Percentiles rank a stretch among this genome's conserved stretches.
phyloP scores from a whole-genome alignment of 75 land plant species.

The Cryptomeria japonica region DNA sequence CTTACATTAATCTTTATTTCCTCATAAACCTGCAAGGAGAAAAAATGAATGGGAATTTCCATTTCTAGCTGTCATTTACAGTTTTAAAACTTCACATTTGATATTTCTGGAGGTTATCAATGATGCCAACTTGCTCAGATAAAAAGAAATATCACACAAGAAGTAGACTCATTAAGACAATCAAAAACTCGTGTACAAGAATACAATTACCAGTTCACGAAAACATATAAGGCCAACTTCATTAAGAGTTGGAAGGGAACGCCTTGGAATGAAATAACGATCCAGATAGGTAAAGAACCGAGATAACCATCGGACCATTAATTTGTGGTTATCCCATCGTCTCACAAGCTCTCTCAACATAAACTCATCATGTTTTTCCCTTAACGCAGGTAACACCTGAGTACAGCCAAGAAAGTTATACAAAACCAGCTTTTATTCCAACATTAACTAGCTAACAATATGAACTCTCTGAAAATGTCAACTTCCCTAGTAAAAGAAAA shows the following conservation, averaged over 20 bases:
- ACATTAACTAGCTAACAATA: not conserved
- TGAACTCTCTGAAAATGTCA: not conserved
- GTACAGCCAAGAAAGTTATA: not conserved
- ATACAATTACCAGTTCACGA: slow-evolving; percentile 64
- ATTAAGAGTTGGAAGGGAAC: slow-evolving; percentile 68
- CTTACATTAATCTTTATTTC: slow-evolving; percentile 71
- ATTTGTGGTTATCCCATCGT: slow-evolving; percentile 86
- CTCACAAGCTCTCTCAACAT: slow-evolving; percentile 88
- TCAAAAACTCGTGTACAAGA: not conserved
- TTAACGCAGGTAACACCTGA: slow-evolving; percentile 77
- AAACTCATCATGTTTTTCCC: slow-evolving; percentile 88
- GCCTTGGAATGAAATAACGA: slow-evolving; percentile 75
- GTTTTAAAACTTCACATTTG: not conserved
- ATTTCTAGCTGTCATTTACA: slow-evolving; percentile 3
- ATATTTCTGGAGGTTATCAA: not conserved
- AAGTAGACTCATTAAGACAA: not conserved
- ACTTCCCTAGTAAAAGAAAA: not conserved
- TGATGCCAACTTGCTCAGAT: not conserved
- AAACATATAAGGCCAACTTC: slow-evolving; percentile 88
- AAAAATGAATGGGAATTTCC: not conserved
- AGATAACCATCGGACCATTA: slow-evolving; percentile 92
- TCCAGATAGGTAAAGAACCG: slow-evolving; percentile 86
- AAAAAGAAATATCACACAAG: not conserved
- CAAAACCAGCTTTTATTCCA: not conserved
- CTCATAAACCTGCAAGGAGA: slow-evolving; percentile 64